Evolutionary conservation across 2,329 filamentous ascomycete genomes (phyloP), one percentile per base, ranked within the genome.

Genomic region (Ascochyta koolunga): DNA sequence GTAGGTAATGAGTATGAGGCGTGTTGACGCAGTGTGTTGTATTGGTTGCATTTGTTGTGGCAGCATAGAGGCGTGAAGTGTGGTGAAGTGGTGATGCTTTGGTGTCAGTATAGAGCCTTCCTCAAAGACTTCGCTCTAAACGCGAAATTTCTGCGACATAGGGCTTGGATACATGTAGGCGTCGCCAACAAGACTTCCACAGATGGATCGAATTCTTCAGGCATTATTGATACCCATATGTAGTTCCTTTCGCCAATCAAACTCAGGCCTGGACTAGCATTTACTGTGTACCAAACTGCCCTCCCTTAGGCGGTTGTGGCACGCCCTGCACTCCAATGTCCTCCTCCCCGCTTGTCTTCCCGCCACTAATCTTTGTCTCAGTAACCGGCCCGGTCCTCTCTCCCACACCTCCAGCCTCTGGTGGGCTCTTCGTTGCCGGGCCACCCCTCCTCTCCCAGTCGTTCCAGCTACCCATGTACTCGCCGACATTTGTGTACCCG

Each of bases 371-470:
- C 40, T 55, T 61, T 10, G 48, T 66, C 50, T 61, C 64, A 4
- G 54, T 53, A 5, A 58, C 50, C 22, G 53, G 54, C 2, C 44
- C 52, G 10, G 57, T 59, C 24, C 60, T 54, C 43, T 69, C 63
- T 2, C 65, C 64, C 33, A 39, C 35, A 4, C 65, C 66, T 8
- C 60, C 60, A 5, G 62, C 49, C 39, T 37, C 24, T 1, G 61
- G 54, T 4, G 65, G 65, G 8, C 47, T 56, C 33, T 63, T 69
- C 15, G 64, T 70, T 27, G 63, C 61, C 38, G 82, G 78, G 0
- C 93, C 93, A 0, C 89, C 88, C 55, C 85, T 87, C 68, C 77
- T 83, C 59, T 81, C 81, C 95, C 95, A 98, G 71, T 98, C 93
- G 60, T 90, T 59, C 88, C 88, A 93, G 70, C 87, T 90, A 1